Percentiles rank a stretch among this genome's conserved stretches.
phyloP scores from a whole-genome alignment of 2,329 filamentous ascomycete genomes.

The Colletotrichum coccodes region DNA sequence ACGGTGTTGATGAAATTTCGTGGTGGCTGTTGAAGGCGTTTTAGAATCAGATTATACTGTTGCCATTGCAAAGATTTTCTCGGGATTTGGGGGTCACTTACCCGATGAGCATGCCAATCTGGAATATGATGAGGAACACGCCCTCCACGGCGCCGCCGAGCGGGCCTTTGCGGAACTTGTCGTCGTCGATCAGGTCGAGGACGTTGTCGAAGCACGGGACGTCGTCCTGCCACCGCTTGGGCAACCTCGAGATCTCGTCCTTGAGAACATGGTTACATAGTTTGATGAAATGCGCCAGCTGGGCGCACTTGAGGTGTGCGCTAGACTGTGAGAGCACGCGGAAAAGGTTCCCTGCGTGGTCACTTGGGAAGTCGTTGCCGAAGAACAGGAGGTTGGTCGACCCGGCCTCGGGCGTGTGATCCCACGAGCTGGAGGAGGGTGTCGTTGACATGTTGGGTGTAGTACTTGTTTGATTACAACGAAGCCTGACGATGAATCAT shows the following conservation, averaged over 20 bases:
- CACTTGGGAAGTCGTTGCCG: background rate
- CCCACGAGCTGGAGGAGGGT: background rate
- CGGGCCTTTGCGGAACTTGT: slow-evolving; percentile 49
- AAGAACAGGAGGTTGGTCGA: background rate
- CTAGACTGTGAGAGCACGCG: background rate
- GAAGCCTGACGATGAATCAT: background rate
- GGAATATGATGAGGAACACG: slow-evolving; percentile 49
- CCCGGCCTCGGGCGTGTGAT: background rate
- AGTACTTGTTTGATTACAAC: background rate
- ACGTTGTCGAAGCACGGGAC: background rate
- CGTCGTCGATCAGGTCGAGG: slow-evolving; percentile 36
- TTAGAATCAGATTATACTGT: slow-evolving; percentile 33
- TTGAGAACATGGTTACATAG: background rate
- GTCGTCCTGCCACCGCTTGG: background rate
- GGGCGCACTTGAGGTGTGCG: background rate
- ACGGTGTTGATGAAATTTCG: background rate
- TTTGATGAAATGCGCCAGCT: background rate
- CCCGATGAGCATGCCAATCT: slow-evolving; percentile 56
- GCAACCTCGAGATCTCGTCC: background rate
- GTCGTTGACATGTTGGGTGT: background rate
- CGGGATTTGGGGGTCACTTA: slow-evolving; percentile 38
- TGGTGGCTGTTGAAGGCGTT: slow-evolving; percentile 29
- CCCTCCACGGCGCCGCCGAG: slow-evolving; percentile 57
- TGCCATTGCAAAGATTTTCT: background rate
- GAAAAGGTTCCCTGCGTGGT: background rate